Percentiles rank a stretch among this genome's conserved stretches.
Conservation (phyloP, 306 rosid genomes). For the Corylus americana region DNA sequence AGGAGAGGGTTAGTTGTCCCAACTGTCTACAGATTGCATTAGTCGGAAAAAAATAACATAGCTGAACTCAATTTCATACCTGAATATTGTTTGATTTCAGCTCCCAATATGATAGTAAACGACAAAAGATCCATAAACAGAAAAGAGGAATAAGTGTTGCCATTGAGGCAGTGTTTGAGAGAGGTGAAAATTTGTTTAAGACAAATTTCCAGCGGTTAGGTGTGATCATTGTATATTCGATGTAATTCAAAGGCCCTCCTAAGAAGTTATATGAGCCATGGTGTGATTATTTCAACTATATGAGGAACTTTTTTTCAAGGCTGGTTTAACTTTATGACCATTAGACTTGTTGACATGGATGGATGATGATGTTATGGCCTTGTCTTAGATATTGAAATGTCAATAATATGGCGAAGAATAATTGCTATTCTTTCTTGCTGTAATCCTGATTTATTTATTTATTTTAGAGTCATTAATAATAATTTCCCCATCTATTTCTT, state of each 20-base stretch:
- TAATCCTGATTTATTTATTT: neutral
- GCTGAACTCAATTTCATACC: neutral
- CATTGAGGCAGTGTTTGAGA: neutral
- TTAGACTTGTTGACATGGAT: neutral
- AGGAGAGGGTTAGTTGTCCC: conserved; percentile 67
- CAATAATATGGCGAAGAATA: neutral
- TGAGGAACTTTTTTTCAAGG: neutral
- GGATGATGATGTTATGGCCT: neutral
- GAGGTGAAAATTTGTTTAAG: neutral
- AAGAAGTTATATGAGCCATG: neutral
- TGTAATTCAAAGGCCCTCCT: neutral
- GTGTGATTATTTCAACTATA: neutral
- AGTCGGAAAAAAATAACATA: neutral
- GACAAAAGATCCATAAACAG: neutral
- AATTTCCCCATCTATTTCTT: conserved; percentile 22
- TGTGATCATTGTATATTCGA: neutral
- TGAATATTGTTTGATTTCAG: neutral
- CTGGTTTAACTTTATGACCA: neutral
- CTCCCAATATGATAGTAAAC: neutral
- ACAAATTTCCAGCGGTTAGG: neutral
- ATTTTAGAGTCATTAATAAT: neutral
- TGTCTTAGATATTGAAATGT: neutral
- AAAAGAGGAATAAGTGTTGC: neutral
- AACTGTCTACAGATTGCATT: conserved; percentile 5
- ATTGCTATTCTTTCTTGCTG: conserved; percentile 11